These are phyloP conservation scores for Penicillium cinerascens DNA, from an alignment of 495 filamentous ascomycete species.

Conservation along the genomic window DNA sequence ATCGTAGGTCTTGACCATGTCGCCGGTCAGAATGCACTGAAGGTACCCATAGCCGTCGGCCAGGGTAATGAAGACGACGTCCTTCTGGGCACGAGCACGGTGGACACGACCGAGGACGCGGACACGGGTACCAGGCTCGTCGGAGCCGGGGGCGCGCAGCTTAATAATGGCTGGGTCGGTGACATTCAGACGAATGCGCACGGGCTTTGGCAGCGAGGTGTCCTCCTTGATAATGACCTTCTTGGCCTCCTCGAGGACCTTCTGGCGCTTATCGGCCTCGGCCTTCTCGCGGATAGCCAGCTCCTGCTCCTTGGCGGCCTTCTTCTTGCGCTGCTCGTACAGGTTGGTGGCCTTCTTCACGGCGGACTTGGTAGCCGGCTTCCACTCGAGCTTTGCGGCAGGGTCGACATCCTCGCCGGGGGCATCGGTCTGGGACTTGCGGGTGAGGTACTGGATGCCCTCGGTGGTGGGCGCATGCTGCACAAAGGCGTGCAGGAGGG, in stretches of 20 bases:
- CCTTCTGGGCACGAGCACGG: slow-evolving; percentile 79
- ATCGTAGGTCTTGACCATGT: slow-evolving; percentile 88
- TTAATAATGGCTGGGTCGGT: slow-evolving; percentile 57
- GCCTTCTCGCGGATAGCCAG: slow-evolving; percentile 66
- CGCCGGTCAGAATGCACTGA: slow-evolving; percentile 82
- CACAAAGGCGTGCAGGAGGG: slow-evolving; percentile 70
- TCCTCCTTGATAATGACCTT: slow-evolving; percentile 83
- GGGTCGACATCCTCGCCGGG: slow-evolving; percentile 53
- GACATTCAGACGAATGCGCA: slow-evolving; percentile 68
- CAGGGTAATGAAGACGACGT: slow-evolving; percentile 81
- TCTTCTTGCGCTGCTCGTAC: slow-evolving; percentile 71
- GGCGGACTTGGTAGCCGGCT: slow-evolving; percentile 76
- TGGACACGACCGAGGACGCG: slow-evolving; percentile 84
- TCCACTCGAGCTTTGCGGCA: slow-evolving; percentile 60
- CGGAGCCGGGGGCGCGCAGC: slow-evolving; percentile 52
- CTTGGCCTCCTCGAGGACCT: slow-evolving; percentile 79
- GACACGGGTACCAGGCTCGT: slow-evolving; percentile 69
- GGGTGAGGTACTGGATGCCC: slow-evolving; percentile 60
- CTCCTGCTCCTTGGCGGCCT: slow-evolving; percentile 66
- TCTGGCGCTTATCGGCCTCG: slow-evolving; percentile 63
- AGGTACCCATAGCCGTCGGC: slow-evolving; percentile 86
- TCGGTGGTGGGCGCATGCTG: slow-evolving; percentile 58
- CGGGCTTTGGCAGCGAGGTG: slow-evolving; percentile 68
- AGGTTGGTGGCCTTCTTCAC: slow-evolving; percentile 76
- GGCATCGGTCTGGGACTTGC: slow-evolving; percentile 64